Conservation (phyloP, 2,329 filamentous ascomycete genomes). For the Lasiodiplodia hormozganensis region DNA sequence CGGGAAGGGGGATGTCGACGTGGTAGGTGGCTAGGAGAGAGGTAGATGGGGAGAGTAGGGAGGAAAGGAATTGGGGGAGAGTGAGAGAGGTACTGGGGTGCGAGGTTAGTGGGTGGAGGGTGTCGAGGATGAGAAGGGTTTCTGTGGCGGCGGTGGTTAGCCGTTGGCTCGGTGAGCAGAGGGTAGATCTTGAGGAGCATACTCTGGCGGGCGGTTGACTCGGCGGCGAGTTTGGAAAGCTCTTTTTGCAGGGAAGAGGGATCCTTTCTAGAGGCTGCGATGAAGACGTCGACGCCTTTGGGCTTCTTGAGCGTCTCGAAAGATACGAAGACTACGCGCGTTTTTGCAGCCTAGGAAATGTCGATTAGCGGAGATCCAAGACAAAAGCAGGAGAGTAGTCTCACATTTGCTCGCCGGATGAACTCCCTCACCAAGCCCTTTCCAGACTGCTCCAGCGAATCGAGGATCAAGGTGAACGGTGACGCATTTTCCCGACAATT, state of each 20-base stretch:
- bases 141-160: slow-evolving; percentile 55
- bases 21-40: slow-evolving; percentile 85
- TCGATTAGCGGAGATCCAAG: not conserved
- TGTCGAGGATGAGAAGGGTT: slow-evolving; percentile 80
- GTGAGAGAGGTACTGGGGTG: slow-evolving; percentile 56
- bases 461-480: slow-evolving; percentile 84
- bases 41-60: slow-evolving; percentile 68
- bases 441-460: slow-evolving; percentile 83
- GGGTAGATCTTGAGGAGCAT: not conserved
- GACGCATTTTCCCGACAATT: slow-evolving; percentile 76
- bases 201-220: slow-evolving; percentile 5
- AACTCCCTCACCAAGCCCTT: slow-evolving; percentile 75
- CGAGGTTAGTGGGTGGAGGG: slow-evolving; percentile 71
- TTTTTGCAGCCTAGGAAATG: slow-evolving; percentile 50
- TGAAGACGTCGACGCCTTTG: slow-evolving; percentile 69
- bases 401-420: slow-evolving; percentile 74
- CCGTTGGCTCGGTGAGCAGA: not conserved
- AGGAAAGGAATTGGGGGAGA: slow-evolving; percentile 73
- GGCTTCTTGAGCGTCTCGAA: slow-evolving; percentile 76
- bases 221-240: slow-evolving; percentile 52
- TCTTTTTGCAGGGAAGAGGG: slow-evolving; percentile 65
- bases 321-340: slow-evolving; percentile 76
- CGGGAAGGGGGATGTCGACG: slow-evolving; percentile 71
- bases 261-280: slow-evolving; percentile 68
- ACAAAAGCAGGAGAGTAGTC: slow-evolving; percentile 35